Percentiles rank a stretch among this genome's conserved stretches.
Evolutionary conservation across 805 yeast species (phyloP).

Genomic region (Candida ficus): DNA sequence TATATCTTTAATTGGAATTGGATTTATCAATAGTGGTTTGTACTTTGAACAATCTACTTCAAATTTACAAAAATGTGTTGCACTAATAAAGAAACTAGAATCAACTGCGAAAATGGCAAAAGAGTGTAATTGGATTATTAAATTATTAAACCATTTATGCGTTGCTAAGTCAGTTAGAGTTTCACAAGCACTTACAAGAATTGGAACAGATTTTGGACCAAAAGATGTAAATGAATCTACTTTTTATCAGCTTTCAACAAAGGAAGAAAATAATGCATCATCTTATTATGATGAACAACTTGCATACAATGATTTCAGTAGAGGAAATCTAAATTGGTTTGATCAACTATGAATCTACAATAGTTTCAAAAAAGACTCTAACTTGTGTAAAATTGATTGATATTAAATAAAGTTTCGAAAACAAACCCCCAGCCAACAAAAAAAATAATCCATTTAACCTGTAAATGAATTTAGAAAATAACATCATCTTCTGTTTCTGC

Average conservation of each 20-base stretch:
- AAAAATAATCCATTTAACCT: not conserved
- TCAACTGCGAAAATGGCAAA: constrained; percentile 40
- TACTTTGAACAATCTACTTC: constrained; percentile 8
- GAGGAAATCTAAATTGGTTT: constrained; percentile 49
- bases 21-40: constrained; percentile 40
- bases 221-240: constrained; percentile 41
- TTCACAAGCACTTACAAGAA: constrained; percentile 28
- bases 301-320: constrained; percentile 25
- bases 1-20: constrained; percentile 37
- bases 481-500: constrained; percentile 42
- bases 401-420: no score
- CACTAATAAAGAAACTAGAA: constrained; percentile 24
- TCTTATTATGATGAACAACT: no score
- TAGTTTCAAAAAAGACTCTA: no score
- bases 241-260: constrained; percentile 42
- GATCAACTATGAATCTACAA: no score
- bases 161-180: constrained; percentile 39
- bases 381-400: no score
- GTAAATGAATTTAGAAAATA: constrained; percentile 29
- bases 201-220: constrained; percentile 52
- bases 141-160: constrained; percentile 47
- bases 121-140: constrained; percentile 60
- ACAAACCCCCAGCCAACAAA: not conserved
- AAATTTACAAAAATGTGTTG: constrained; percentile 16
- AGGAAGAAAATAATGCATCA: constrained; percentile 2